Percentiles rank a stretch among this genome's conserved stretches.
Evolutionary conservation across 2,329 filamentous ascomycete species (phyloP).

Genomic region (Plectosphaerella plurivora): DNA sequence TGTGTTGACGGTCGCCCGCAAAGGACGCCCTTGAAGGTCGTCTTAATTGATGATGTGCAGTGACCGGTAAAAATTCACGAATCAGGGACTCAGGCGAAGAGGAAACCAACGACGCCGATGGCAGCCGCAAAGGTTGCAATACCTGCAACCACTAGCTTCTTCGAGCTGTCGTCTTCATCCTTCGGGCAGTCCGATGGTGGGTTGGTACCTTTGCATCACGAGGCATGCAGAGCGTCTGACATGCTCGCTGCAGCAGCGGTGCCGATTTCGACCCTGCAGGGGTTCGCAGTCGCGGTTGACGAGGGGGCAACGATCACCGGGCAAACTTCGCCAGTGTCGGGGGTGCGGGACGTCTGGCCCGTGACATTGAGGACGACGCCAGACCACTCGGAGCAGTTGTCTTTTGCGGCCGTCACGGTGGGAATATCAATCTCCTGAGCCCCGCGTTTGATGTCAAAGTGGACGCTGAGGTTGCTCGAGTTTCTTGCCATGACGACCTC

Average conservation of each 20-base stretch:
- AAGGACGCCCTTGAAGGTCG: too few species aligned
- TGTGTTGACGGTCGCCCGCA: too few species aligned
- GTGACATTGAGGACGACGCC: slow-evolving; percentile 9
- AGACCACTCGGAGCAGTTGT: not conserved
- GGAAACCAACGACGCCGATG: slow-evolving; percentile 4
- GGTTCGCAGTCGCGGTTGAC: slow-evolving; percentile 9
- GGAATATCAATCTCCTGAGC: slow-evolving; percentile 9
- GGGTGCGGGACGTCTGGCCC: slow-evolving; percentile 5
- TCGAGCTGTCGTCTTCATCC: slow-evolving; percentile 1
- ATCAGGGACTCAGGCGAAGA: slow-evolving; percentile 9
- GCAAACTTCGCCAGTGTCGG: slow-evolving; percentile 3
- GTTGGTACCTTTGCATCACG: slow-evolving; percentile 5
- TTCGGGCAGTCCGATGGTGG: slow-evolving; percentile 10
- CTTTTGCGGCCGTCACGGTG: slow-evolving; percentile 3
- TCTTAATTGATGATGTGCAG: too few species aligned
- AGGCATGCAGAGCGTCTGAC: slow-evolving; percentile 1
- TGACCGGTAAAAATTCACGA: too few species aligned
- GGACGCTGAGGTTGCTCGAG: slow-evolving; percentile 2
- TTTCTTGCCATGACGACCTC: slow-evolving; percentile 4
- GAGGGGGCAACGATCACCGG: slow-evolving; percentile 2
- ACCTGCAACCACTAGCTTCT: slow-evolving; percentile 5
- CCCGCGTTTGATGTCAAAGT: slow-evolving; percentile 10
- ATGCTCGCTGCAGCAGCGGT: slow-evolving; percentile 12
- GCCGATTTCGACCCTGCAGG: slow-evolving; percentile 13
- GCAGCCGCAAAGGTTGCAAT: slow-evolving; percentile 6